phyloP scores from a whole-genome alignment of 352 stramenopile genomes.

The Elongisporangium senticosum region DNA sequence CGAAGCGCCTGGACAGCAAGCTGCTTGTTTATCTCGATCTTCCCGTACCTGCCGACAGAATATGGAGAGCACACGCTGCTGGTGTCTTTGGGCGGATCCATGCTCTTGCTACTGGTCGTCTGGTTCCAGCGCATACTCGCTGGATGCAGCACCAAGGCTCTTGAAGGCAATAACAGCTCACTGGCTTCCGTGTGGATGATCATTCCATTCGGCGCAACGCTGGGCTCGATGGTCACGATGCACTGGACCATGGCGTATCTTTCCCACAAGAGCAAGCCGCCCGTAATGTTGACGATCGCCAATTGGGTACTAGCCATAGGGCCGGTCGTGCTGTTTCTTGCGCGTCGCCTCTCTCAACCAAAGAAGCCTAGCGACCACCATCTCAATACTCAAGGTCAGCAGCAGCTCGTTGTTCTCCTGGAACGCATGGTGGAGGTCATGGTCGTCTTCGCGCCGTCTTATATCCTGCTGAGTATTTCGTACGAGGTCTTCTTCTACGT shows the following conservation, averaged over 20 bases:
- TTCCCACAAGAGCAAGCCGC: conserved; percentile 42
- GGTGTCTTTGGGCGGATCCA: conserved; percentile 43
- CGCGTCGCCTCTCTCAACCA: conserved; percentile 2
- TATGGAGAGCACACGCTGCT: conserved; percentile 63
- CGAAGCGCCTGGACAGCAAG: conserved; percentile 30
- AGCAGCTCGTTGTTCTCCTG: neutral
- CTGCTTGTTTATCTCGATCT: conserved; percentile 60
- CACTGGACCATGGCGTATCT: conserved; percentile 53
- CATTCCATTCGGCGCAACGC: conserved; percentile 13
- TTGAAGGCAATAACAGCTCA: neutral
- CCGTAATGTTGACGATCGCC: conserved; percentile 33
- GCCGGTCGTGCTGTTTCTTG: conserved; percentile 32
- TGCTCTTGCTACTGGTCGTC: conserved; percentile 13
- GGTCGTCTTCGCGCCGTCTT: conserved; percentile 53
- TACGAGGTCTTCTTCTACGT: conserved; percentile 84
- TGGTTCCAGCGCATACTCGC: neutral
- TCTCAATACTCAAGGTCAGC: conserved; percentile 1
- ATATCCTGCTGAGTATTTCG: conserved; percentile 73
- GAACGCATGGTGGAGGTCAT: conserved; percentile 52
- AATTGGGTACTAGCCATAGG: conserved; percentile 51
- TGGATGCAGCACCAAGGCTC: neutral
- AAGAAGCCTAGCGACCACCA: neutral
- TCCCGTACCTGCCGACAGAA: conserved; percentile 68
- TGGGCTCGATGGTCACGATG: conserved; percentile 33
- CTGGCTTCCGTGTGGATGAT: neutral